Base-by-base conservation (phyloP, 2,329 filamentous ascomycete genomes). In the Clonostachys chloroleuca region DNA sequence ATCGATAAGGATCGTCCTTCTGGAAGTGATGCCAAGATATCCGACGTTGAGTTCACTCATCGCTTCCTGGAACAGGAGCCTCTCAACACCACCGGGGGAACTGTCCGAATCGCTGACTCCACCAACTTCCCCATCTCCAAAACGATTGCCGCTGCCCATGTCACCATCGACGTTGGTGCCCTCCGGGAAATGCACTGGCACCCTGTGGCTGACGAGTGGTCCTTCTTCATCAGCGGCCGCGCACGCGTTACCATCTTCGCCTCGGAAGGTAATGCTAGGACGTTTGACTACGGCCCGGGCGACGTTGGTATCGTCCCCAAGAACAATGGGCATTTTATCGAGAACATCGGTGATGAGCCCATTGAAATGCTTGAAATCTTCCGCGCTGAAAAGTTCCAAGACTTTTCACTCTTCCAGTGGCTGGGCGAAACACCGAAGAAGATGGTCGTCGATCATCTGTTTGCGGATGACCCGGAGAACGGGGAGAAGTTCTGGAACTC, bases 141-240 rank as follows among this genome's bases (percentile, higher is more conserved):
- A 63, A 87, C 83, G 0, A 78, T 91, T 18, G 85, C 87, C 0
- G 86, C 87, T 1, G 87, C 86, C 2, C 78, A 90, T 56, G 77
- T 88, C 16, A 78, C 78, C 36, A 87, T 92, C 51, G 72, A 86
- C 52, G 86, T 87, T 0, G 85, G 85, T 13, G 85, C 84, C 0
- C 72, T 91, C 60, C 78, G 87, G 12, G 87, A 90, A 67, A 89
- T 92, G 75, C 87, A 92, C 69, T 92, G 87, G 87, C 87, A 92
- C 59, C 86, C 86, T 1, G 83, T 81, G 41, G 86, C 86, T 12
- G 87, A 91, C 58, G 87, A 91, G 63, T 92, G 87, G 87, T 87
- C 82, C 6, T 92, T 87, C 65, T 90, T 92, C 70, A 80, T 92
- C 60, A 68, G 69, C 30, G 88, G 88, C 0, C 80, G 81, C 40